Evolutionary conservation across 1,284 basidiomycete genomes (phyloP), one percentile per base, ranked within the genome.

Genomic region (Malassezia obtusa): DNA sequence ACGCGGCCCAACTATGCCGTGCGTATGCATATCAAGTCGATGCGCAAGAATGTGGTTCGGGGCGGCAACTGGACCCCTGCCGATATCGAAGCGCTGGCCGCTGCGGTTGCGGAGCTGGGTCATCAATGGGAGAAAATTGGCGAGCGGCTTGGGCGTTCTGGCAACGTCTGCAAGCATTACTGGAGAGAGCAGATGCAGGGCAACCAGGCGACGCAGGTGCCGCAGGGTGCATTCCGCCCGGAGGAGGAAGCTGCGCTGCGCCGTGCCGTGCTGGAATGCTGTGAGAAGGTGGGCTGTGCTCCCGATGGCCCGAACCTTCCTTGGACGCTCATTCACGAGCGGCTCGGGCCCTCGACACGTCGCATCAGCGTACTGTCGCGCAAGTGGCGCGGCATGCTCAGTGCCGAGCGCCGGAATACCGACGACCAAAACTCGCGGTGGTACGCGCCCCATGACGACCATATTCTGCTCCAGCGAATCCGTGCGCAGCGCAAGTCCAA

Each of bases 361-460:
- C 53, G 53, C 8, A 56, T 56, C 25, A 56, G 53, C 21, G 53
- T 56, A n/a, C 25, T 56, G 24, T 50, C 48, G 41, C 48, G 53
- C 44, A 56, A 56, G 39, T 56, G 53, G 53, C 53, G 53, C 39
- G 53, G 53, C 26, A 56, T 56, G 53, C 53, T 56, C 11, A 56
- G 53, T 19, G 53, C 53, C 4, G 53, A 56, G 45, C 53, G 40
- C 24, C 53, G 53, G 15, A 45, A 30, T 3, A 45, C 43, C 1
- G 53, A 50, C 17, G 53, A 56, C 24, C 48, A 56, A 33, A 50
- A 56, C 24, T 17, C 53, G 24, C 53, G 53, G 12, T 56, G 53
- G 53, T 56, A 56, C 30, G 53, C 53, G 14, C 53, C 53, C n/a
- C 53, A 46, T 19, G 53, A 56, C 43, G 53, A 56, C 37, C 53